Conservation (phyloP, 352 stramenopile genomes). For the Phytophthora megakarya region DNA sequence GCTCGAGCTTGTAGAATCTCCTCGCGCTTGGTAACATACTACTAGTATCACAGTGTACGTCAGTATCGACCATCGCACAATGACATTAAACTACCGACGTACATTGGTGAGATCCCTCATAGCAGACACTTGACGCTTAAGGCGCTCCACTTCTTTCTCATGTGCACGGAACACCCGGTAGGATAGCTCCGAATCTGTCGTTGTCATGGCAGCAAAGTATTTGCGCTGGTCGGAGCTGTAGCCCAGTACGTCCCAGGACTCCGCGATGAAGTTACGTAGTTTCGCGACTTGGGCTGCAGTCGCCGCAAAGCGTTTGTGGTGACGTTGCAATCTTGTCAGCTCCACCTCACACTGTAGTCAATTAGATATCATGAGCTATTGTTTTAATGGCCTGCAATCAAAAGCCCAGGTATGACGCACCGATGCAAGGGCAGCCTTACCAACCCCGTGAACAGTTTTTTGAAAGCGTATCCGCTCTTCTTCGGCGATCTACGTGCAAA, state of each 20-base stretch:
- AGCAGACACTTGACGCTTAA: constrained; percentile 31
- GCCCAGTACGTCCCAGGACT: constrained; percentile 33
- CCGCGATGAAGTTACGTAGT: constrained; percentile 27
- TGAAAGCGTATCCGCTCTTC: constrained; percentile 35
- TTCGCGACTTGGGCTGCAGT: constrained; percentile 27
- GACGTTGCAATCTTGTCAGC: constrained; percentile 32
- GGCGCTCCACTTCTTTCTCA: constrained; percentile 35
- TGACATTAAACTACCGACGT: neutral
- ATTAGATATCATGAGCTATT: neutral
- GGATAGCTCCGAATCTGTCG: constrained; percentile 25
- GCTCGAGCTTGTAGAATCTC: constrained; percentile 40
- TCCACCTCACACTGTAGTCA: constrained; percentile 32
- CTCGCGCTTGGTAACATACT: neutral
- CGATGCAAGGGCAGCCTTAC: constrained; percentile 30
- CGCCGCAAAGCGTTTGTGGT: constrained; percentile 33
- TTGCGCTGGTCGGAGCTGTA: constrained; percentile 29
- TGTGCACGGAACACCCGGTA: constrained; percentile 37
- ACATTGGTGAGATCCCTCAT: constrained; percentile 31
- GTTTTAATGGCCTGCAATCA: too few species aligned
- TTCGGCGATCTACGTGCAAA: constrained; percentile 34
- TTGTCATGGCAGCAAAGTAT: constrained; percentile 36
- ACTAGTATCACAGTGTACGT: neutral
- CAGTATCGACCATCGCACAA: neutral
- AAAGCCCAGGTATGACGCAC: constrained; percentile 11
- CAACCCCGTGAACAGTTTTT: constrained; percentile 28